Conservation (phyloP, 179 eudicot species). For the Carnegiea gigantea region DNA sequence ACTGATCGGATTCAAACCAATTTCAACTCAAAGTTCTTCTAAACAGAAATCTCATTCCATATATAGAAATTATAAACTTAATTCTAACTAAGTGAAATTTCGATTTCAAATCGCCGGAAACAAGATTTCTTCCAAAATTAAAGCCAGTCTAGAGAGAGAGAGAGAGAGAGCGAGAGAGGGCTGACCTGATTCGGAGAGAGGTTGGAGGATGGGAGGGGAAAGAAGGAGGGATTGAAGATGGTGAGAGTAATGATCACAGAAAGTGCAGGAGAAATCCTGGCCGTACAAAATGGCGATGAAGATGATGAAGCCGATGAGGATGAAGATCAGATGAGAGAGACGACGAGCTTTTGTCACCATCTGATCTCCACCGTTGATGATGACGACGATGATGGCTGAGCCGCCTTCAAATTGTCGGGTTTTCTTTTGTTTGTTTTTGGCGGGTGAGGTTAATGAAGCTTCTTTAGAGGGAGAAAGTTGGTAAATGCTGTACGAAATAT, state of each 20-base stretch:
- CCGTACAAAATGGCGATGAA: conserved; percentile 62
- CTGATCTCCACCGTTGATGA: conserved; percentile 5
- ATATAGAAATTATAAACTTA: neutral
- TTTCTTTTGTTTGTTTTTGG: neutral
- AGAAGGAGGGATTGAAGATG: conserved; percentile 12
- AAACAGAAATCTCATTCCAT: neutral
- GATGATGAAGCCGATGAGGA: conserved; percentile 58
- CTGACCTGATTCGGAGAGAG: conserved; percentile 24
- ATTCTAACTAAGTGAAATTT: neutral
- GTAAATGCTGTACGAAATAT: neutral
- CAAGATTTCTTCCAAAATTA: too few species aligned
- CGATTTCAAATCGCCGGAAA: neutral
- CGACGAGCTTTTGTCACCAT: conserved; percentile 51
- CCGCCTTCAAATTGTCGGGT: conserved; percentile 12
- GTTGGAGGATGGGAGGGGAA: neutral
- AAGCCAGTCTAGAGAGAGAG: neutral
- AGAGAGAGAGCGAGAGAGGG: neutral
- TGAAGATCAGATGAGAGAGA: conserved; percentile 57
- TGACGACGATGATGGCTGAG: neutral
- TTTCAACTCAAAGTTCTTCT: neutral
- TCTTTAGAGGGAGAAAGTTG: neutral
- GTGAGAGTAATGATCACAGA: conserved; percentile 24
- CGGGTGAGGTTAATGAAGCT: neutral
- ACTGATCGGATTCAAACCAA: neutral
- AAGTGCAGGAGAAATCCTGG: conserved; percentile 62